phyloP scores from a whole-genome alignment of 2,329 filamentous ascomycete species.

The Gaeumannomyces sp. region DNA sequence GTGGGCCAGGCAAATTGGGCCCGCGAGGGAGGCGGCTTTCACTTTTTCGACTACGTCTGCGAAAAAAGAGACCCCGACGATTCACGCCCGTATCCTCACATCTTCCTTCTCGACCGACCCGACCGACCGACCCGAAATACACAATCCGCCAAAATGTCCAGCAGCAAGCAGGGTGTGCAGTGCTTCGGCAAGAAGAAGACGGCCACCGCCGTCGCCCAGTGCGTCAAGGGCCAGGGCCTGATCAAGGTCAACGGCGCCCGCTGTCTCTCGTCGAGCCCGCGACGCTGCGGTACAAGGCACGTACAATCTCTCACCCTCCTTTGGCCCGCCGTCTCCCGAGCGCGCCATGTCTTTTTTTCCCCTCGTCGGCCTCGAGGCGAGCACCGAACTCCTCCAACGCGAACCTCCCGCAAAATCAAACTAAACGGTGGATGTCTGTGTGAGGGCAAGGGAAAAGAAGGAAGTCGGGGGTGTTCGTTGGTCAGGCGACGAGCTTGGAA shows the following conservation, averaged over 20 bases:
- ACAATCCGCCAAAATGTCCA: slow-evolving; percentile 58
- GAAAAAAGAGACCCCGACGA: background rate
- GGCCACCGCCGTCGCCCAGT: slow-evolving; percentile 84
- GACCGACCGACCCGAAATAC: slow-evolving; percentile 2
- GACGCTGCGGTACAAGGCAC: slow-evolving; percentile 94
- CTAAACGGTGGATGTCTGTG: background rate
- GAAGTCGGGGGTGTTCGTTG: background rate
- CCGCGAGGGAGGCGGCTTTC: too few species aligned
- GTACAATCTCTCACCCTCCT: slow-evolving; percentile 16
- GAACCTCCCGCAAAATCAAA: background rate
- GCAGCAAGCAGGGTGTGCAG: slow-evolving; percentile 71
- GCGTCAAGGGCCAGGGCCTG: slow-evolving; percentile 66
- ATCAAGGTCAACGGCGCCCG: slow-evolving; percentile 99
- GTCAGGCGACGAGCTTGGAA: background rate
- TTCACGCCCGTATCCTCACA: background rate
- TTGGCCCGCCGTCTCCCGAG: background rate
- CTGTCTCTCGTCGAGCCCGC: slow-evolving; percentile 91
- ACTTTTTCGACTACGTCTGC: background rate
- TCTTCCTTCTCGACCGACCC: slow-evolving; percentile 1
- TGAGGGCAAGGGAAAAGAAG: background rate
- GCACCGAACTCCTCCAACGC: background rate
- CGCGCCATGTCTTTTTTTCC: background rate
- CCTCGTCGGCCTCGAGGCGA: slow-evolving; percentile 14
- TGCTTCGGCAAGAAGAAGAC: slow-evolving; percentile 99
- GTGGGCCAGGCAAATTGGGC: background rate